A percentile compares a stretch with the other conserved stretches of the same genome.
Evolutionary conservation across 2,329 filamentous ascomycete species (phyloP).

Genomic region (Phialemoniopsis sp.): DNA sequence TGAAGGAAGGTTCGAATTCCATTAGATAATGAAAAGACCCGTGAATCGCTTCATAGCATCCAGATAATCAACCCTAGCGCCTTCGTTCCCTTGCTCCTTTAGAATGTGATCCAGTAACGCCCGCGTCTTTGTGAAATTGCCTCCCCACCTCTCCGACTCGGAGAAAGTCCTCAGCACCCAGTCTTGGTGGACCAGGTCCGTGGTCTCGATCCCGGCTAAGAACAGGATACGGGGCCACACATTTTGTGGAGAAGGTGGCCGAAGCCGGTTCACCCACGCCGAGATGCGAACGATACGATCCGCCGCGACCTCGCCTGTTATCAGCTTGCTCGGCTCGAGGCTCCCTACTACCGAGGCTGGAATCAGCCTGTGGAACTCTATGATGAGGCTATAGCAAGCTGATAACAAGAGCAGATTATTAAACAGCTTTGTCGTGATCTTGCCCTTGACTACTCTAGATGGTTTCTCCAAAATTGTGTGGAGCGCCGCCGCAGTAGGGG

Average conservation of each 20-base stretch:
- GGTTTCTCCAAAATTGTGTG: constrained; percentile 7
- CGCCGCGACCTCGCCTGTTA: constrained; percentile 9
- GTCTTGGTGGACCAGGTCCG: constrained; percentile 14
- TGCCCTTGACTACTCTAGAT: constrained; percentile 5
- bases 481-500: constrained; percentile 8
- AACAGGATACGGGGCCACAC: constrained; percentile 15
- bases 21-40: constrained; percentile 11
- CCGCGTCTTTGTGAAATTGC: constrained; percentile 12
- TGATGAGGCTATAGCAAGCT: constrained; percentile 11
- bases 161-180: constrained; percentile 8
- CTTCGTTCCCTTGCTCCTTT: constrained; percentile 9
- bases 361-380: constrained; percentile 12
- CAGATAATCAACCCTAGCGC: constrained; percentile 10
- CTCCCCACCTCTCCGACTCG: constrained; percentile 13
- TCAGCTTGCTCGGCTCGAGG: constrained; percentile 5
- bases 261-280: constrained; percentile 9
- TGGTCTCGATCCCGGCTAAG: constrained; percentile 14
- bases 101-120: constrained; percentile 11
- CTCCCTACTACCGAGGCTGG: constrained; percentile 2
- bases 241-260: constrained; percentile 12
- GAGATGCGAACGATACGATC: constrained; percentile 11
- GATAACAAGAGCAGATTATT: constrained; percentile 12
- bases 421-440: constrained; percentile 11
- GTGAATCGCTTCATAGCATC: constrained; percentile 12
- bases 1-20: not conserved